A percentile compares a stretch with the other conserved stretches of the same genome.
Evolutionary conservation across 2,329 filamentous ascomycete genomes (phyloP).

Genomic region (Lecanicillium sp.): DNA sequence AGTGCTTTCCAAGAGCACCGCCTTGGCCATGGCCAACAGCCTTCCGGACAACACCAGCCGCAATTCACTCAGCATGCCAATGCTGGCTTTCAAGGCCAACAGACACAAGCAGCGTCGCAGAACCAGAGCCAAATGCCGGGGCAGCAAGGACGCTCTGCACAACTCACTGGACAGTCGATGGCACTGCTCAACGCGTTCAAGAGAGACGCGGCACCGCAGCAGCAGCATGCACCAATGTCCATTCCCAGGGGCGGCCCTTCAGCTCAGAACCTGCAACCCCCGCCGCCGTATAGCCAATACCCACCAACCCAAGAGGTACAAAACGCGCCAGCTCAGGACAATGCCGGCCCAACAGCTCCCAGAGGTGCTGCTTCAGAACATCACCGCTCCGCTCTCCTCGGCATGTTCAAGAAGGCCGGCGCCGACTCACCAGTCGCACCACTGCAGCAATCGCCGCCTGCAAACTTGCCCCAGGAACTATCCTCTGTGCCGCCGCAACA

Average conservation of each 20-base stretch:
- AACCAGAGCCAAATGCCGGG: not conserved
- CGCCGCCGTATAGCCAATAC: slow-evolving; percentile 8
- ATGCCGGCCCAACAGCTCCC: slow-evolving; percentile 2
- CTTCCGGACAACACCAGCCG: slow-evolving; percentile 13
- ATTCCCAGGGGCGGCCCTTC: not conserved
- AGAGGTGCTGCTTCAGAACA: slow-evolving; percentile 10
- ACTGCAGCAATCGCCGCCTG: no score
- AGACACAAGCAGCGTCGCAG: not conserved
- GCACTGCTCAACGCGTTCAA: slow-evolving; percentile 38
- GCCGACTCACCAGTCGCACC: slow-evolving; percentile 11
- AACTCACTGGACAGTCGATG: slow-evolving; percentile 33
- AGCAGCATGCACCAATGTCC: slow-evolving; percentile 10
- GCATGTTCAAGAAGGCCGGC: slow-evolving; percentile 42
- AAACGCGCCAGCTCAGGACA: not conserved
- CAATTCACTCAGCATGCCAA: slow-evolving; percentile 8
- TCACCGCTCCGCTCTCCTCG: slow-evolving; percentile 41
- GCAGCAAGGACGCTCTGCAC: slow-evolving; percentile 11
- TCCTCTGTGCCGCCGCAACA: no score
- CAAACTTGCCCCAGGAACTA: no score
- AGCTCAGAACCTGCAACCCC: slow-evolving; percentile 2
- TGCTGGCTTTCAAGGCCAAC: not conserved
- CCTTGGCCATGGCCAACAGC: slow-evolving; percentile 7
- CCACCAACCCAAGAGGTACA: not conserved
- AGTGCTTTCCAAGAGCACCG: slow-evolving; percentile 20
- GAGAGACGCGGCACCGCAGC: slow-evolving; percentile 15